A percentile compares a stretch with the other conserved stretches of the same genome.
Conservation (phyloP, 441 rosid species). For the Pelargonium citronellum region DNA sequence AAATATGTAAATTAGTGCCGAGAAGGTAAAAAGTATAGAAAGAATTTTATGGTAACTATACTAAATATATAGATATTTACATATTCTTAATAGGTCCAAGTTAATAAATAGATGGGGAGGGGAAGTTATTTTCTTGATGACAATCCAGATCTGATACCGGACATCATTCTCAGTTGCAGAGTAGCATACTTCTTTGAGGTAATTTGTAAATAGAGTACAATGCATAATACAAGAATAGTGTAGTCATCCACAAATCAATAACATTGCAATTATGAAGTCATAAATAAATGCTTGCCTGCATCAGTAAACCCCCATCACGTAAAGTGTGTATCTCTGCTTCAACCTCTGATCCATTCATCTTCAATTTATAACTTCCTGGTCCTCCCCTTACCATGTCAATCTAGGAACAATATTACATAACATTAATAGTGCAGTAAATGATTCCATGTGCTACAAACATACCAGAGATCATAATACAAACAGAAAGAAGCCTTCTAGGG, state of each 20-base stretch:
- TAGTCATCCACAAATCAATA: constrained; percentile 15
- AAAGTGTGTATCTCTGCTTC: constrained; percentile 97
- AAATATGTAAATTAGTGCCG: too few relatives aligned
- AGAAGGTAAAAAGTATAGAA: too few relatives aligned
- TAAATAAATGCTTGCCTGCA: constrained; percentile 75
- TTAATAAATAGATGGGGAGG: too few relatives aligned
- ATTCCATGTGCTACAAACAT: not conserved
- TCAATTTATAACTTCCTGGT: constrained; percentile 85
- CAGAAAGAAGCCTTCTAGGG: constrained; percentile 7
- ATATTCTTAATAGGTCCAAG: too few relatives aligned
- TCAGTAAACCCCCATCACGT: constrained; percentile 96
- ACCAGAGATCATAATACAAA: not conserved
- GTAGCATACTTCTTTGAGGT: not conserved
- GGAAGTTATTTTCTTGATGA: too few relatives aligned
- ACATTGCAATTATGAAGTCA: constrained; percentile 10
- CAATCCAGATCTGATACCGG: too few relatives aligned
- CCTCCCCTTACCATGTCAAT: constrained; percentile 95
- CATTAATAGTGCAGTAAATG: not conserved
- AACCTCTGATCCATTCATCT: constrained; percentile 82
- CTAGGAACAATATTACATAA: constrained; percentile 35
- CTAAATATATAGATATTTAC: too few relatives aligned
- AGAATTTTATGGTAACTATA: too few relatives aligned
- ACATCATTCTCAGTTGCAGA: not conserved
- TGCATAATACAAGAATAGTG: constrained; percentile 9
- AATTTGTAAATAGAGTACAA: not conserved